These are phyloP conservation scores for Penicillium maclennaniae DNA, from an alignment of 495 filamentous ascomycete genomes.

Conservation along the genomic window DNA sequence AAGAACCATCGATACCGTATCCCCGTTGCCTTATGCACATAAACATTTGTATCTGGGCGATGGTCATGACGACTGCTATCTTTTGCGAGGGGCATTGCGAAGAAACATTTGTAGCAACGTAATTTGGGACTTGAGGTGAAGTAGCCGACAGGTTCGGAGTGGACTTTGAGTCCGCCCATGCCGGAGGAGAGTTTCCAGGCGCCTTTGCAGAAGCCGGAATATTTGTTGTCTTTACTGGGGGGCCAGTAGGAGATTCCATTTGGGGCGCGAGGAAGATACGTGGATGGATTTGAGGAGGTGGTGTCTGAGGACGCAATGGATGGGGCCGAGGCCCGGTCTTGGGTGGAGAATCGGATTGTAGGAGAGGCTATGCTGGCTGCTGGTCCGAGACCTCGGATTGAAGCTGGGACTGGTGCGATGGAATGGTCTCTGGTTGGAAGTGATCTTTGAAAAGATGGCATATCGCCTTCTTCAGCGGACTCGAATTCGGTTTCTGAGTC, in stretches of 20 bases:
- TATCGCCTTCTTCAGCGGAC: neutral
- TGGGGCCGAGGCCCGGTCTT: neutral
- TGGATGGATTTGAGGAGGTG: conserved; percentile 1
- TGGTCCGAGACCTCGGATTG: neutral
- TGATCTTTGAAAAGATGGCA: neutral
- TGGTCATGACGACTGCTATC: neutral
- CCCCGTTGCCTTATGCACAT: conserved; percentile 25
- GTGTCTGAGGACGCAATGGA: conserved; percentile 14
- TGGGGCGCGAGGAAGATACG: neutral
- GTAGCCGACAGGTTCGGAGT: conserved; percentile 32
- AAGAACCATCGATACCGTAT: conserved; percentile 49
- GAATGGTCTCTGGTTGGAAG: neutral
- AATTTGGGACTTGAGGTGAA: conserved; percentile 32
- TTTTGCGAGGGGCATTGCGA: conserved; percentile 31
- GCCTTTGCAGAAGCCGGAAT: conserved; percentile 51
- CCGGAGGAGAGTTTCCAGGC: conserved; percentile 45
- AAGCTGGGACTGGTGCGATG: neutral
- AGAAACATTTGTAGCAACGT: conserved; percentile 43
- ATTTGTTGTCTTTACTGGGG: conserved; percentile 40
- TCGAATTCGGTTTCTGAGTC: neutral
- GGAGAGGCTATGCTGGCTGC: neutral
- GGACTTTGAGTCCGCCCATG: conserved; percentile 31
- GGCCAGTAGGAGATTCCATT: conserved; percentile 15
- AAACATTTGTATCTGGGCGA: conserved; percentile 27
- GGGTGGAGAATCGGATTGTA: neutral